phyloP scores from a whole-genome alignment of 495 filamentous ascomycete species.

The Platismatia glauca region DNA sequence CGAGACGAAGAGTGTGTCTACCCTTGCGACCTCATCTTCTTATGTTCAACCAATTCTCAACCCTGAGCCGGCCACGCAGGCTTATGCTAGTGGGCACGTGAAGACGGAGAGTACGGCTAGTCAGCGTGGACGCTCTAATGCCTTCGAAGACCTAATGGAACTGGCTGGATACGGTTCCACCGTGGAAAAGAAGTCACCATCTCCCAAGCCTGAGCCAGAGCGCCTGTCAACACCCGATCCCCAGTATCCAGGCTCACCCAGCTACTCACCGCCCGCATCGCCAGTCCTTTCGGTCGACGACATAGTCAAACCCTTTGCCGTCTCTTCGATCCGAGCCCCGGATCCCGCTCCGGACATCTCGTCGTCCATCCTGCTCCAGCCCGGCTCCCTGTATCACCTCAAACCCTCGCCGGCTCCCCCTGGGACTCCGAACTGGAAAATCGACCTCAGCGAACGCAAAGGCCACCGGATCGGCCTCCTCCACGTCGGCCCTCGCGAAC shows the following conservation, averaged over 20 bases:
- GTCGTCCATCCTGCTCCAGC: not conserved
- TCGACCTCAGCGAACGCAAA: not conserved
- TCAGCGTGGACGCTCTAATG: not conserved
- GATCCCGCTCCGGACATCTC: too few species aligned
- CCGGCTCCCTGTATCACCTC: not conserved
- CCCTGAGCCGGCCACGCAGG: not conserved
- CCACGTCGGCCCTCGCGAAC: not conserved
- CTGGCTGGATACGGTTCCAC: not conserved
- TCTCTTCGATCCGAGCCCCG: not conserved
- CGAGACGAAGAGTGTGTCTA: not conserved
- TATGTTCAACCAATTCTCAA: not conserved
- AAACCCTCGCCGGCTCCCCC: not conserved
- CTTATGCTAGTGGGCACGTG: not conserved
- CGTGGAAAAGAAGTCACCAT: not conserved
- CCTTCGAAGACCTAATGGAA: not conserved
- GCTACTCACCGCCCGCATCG: not conserved
- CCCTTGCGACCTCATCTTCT: not conserved
- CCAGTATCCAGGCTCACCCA: not conserved
- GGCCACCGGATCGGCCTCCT: not conserved
- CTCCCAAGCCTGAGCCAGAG: not conserved
- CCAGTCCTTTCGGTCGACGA: not conserved
- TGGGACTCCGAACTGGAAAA: not conserved
- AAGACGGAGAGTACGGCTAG: not conserved
- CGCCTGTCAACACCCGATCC: not conserved
- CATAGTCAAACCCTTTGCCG: not conserved